Base-by-base conservation (phyloP, 352 stramenopile genomes). In the Phytophthora melonis region DNA sequence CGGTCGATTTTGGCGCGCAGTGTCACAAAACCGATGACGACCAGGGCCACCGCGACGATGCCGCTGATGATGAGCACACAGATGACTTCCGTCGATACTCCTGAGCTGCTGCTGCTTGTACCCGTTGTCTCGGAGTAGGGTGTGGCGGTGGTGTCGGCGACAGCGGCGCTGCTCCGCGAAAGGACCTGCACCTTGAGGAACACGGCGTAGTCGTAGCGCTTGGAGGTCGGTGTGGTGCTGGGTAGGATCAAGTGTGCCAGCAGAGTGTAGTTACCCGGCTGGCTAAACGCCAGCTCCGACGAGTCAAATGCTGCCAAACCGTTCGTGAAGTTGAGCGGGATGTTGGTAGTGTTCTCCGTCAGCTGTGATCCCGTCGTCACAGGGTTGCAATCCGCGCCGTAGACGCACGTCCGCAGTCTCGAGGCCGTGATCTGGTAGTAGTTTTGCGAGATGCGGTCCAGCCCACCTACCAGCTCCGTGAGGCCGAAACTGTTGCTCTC, bases 51-150 rank as follows among this genome's bases (percentile, higher is more conserved):
- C 13, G 79, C 86, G 6, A 93, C 88, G 60, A 95, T 90, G 16
- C 84, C 84, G 21, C 81, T 80, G 34, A 95, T 90, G 58, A 92
- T 90, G 58, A 93, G 82, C 19, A 91, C 78, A 64, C 80, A 84
- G 16, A 93, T 74, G 13, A 85, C 69, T 60, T 91, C 69, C 0
- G 88, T 93, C 25, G 86, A 93, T 49, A 95, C 66, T 25, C 82
- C 80, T 18, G 68, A 67, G 32, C 70, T 76, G 13, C 66, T 57
- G 30, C 60, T 70, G 25, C 63, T 70, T 23, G 66, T 23, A 50
- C 52, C 58, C 3, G 66, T 79, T 30, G 69, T 70, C 59, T 67
- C 73, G 2, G 76, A 69, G 30, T 83, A 86, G 45, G 83, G 81
- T 2, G 66, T 86, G 5, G 75, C 79, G 2, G 72, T 80, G 11